phyloP scores from a whole-genome alignment of 495 filamentous ascomycete species.

The Podospora fimiseda region DNA sequence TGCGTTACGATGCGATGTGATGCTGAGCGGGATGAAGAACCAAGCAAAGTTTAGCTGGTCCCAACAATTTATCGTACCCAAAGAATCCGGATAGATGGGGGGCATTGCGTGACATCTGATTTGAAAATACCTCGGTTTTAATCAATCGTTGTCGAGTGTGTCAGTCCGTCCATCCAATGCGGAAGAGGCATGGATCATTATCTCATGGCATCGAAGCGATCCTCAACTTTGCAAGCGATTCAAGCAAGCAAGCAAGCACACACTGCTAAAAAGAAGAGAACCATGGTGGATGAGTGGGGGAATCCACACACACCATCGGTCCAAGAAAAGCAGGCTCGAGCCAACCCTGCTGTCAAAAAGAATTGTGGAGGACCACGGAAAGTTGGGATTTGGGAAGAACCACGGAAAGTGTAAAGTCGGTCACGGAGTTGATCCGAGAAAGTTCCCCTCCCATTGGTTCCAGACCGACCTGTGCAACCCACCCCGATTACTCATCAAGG shows the following conservation, averaged over 20 bases:
- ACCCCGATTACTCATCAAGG: slow-evolving; percentile 9
- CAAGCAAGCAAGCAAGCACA: slow-evolving; percentile 5
- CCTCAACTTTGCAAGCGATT: slow-evolving; percentile 5
- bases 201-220: too few species aligned
- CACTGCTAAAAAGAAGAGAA: background rate
- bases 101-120: slow-evolving; percentile 25
- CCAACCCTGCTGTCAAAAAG: slow-evolving; percentile 5
- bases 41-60: background rate
- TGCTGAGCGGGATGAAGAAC: slow-evolving; percentile 21
- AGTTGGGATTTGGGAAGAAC: too few species aligned
- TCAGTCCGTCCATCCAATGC: slow-evolving; percentile 21
- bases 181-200: slow-evolving; percentile 25
- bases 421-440: slow-evolving; percentile 7
- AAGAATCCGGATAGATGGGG: background rate
- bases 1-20: slow-evolving; percentile 26
- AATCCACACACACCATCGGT: background rate
- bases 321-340: too few species aligned
- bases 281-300: background rate
- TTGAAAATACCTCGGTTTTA: slow-evolving; percentile 1
- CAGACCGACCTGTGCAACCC: background rate
- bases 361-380: background rate
- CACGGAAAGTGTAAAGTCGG: slow-evolving; percentile 2
- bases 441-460: background rate
- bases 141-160: slow-evolving; percentile 4
- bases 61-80: background rate